phyloP scores from a whole-genome alignment of 2,329 filamentous ascomycete species.

The Cryoendolithus antarcticus region DNA sequence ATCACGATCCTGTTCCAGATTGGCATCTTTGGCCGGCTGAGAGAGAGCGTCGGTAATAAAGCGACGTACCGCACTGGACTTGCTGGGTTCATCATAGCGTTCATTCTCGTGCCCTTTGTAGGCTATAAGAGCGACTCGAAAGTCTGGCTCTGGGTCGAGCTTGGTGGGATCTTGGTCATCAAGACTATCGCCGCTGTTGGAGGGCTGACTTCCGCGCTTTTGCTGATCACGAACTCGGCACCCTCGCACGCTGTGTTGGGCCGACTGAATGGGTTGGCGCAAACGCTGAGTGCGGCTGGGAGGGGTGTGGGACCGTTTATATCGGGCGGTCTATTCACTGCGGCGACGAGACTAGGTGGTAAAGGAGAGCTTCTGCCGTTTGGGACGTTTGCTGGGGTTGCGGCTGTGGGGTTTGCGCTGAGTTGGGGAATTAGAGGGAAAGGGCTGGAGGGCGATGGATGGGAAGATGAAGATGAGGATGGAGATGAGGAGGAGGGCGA shows the following conservation, averaged over 20 bases:
- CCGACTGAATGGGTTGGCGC: constrained; percentile 82
- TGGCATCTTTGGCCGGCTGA: constrained; percentile 66
- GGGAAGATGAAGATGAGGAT: constrained; percentile 31
- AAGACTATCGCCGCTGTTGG: constrained; percentile 88
- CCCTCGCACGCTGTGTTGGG: constrained; percentile 76
- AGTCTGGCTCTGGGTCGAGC: constrained; percentile 62
- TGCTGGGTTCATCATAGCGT: constrained; percentile 67
- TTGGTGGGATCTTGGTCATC: constrained; percentile 68
- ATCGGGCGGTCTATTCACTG: constrained; percentile 73
- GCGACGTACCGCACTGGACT: constrained; percentile 70
- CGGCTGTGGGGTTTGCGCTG: constrained; percentile 65
- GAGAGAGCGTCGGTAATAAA: constrained; percentile 71
- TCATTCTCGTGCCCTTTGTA: constrained; percentile 80
- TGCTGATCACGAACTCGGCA: constrained; percentile 90
- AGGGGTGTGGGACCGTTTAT: constrained; percentile 80
- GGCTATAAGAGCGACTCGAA: constrained; percentile 54
- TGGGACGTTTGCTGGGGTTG: constrained; percentile 73
- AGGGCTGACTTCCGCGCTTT: constrained; percentile 76
- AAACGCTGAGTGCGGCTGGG: constrained; percentile 83
- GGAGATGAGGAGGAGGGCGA: constrained; percentile 32
- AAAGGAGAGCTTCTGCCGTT: constrained; percentile 81
- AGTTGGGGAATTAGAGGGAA: constrained; percentile 64
- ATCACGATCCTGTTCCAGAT: constrained; percentile 87
- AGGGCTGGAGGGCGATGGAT: constrained; percentile 46
- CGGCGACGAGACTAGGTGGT: constrained; percentile 58